Conservation (phyloP, 768 basidiomycete species). For the Psilocybe azurescens region DNA sequence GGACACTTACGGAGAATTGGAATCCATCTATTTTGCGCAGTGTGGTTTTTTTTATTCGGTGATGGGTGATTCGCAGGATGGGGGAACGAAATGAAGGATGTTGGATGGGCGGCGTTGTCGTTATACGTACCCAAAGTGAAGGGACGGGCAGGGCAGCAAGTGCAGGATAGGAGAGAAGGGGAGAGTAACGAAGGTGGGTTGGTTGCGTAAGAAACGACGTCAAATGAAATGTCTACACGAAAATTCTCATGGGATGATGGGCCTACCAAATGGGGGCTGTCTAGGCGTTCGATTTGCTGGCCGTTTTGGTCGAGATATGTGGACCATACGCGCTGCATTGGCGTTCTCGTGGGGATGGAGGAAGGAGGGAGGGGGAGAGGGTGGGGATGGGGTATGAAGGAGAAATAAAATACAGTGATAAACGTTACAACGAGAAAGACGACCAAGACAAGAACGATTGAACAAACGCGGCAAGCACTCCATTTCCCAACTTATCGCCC, state of each 20-base stretch:
- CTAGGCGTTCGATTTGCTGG: slow-evolving; percentile 19
- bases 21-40: slow-evolving; percentile 24
- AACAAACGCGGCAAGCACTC: too few species aligned
- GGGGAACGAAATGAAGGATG: too few species aligned
- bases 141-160: background rate
- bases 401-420: too few species aligned
- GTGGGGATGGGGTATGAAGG: too few species aligned
- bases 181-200: background rate
- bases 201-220: slow-evolving; percentile 17
- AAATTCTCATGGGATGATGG: slow-evolving; percentile 10
- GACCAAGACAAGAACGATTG: too few species aligned
- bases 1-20: slow-evolving; percentile 27
- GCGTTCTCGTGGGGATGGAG: too few species aligned
- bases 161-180: background rate
- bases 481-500: too few species aligned
- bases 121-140: background rate
- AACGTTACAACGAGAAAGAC: too few species aligned
- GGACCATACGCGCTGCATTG: slow-evolving; percentile 60
- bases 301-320: slow-evolving; percentile 46
- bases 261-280: slow-evolving; percentile 14
- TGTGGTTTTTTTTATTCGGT: too few species aligned
- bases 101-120: background rate
- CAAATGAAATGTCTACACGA: background rate
- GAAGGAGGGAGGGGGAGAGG: too few species aligned
- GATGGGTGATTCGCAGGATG: background rate